A percentile compares a stretch with the other conserved stretches of the same genome.
Conservation (phyloP, 2,329 filamentous ascomycete species). For the Zarea fungicola region DNA sequence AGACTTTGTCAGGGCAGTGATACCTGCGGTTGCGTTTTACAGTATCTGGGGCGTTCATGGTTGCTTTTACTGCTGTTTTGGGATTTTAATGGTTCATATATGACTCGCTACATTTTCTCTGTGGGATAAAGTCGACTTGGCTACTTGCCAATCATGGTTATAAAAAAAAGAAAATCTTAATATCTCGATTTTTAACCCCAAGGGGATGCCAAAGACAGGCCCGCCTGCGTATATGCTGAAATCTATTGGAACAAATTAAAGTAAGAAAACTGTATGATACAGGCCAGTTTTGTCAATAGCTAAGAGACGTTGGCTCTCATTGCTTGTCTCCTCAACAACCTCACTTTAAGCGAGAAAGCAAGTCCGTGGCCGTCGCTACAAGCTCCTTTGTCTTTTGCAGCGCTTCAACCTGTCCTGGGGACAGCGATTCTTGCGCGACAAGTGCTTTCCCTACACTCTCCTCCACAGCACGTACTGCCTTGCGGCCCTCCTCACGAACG, state of each 20-base stretch:
- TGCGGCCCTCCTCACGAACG: slow-evolving; percentile 61
- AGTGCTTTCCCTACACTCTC: slow-evolving; percentile 45
- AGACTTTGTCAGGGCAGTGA: background rate
- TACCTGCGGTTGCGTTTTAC: slow-evolving; percentile 9
- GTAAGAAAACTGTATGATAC: background rate
- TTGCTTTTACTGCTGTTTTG: background rate
- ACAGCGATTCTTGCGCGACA: slow-evolving; percentile 20
- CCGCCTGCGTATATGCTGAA: background rate
- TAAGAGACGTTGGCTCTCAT: too few species aligned
- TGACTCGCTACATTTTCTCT: slow-evolving; percentile 8
- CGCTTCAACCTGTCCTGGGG: slow-evolving; percentile 26
- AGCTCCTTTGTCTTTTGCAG: slow-evolving; percentile 38
- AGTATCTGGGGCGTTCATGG: slow-evolving; percentile 6
- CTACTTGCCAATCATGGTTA: slow-evolving; percentile 9
- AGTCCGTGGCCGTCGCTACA: slow-evolving; percentile 44
- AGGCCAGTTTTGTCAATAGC: background rate
- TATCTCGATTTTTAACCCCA: too few species aligned
- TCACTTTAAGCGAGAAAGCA: slow-evolving; percentile 44
- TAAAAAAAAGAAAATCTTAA: background rate
- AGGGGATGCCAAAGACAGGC: too few species aligned
- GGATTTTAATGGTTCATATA: slow-evolving; percentile 10
- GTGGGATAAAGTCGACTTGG: slow-evolving; percentile 8
- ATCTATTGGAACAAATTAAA: slow-evolving; percentile 2
- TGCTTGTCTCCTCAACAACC: background rate
- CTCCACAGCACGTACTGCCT: slow-evolving; percentile 54